Conservation (phyloP, 2,329 filamentous ascomycete genomes). For the Botrytis paeoniae region DNA sequence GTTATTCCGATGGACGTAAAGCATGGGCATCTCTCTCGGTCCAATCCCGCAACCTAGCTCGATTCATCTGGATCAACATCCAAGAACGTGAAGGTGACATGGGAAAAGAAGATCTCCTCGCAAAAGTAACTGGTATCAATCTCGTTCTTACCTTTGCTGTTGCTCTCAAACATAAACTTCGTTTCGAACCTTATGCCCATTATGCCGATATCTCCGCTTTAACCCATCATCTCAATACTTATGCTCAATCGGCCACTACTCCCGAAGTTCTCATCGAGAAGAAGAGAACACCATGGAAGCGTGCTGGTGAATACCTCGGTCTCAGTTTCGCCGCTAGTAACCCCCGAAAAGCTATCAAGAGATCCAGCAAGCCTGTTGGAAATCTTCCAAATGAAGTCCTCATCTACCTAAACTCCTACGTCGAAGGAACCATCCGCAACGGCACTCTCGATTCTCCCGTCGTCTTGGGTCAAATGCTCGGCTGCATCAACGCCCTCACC, state of each 20-base stretch:
- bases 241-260: slow-evolving; percentile 56
- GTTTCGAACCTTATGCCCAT: slow-evolving; percentile 76
- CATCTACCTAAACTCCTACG: slow-evolving; percentile 57
- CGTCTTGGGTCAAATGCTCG: slow-evolving; percentile 31
- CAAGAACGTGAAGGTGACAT: slow-evolving; percentile 55
- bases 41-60: slow-evolving; percentile 65
- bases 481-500: slow-evolving; percentile 57
- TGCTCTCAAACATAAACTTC: slow-evolving; percentile 75
- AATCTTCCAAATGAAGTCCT: slow-evolving; percentile 83
- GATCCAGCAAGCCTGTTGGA: slow-evolving; percentile 67
- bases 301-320: slow-evolving; percentile 69
- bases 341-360: slow-evolving; percentile 74
- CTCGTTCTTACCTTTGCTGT: slow-evolving; percentile 75
- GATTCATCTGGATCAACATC: slow-evolving; percentile 80
- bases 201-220: slow-evolving; percentile 72
- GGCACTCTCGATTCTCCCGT: slow-evolving; percentile 38
- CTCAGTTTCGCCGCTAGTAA: slow-evolving; percentile 75
- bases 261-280: slow-evolving; percentile 37
- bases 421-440: slow-evolving; percentile 34
- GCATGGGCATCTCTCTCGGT: slow-evolving; percentile 60
- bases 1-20: slow-evolving; percentile 60
- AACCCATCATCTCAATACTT: slow-evolving; percentile 70
- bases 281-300: slow-evolving; percentile 50
- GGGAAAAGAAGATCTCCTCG: slow-evolving; percentile 65
- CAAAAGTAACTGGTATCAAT: slow-evolving; percentile 67